Conservation (phyloP, 495 filamentous ascomycete genomes). For the Geoglossum glabrum region DNA sequence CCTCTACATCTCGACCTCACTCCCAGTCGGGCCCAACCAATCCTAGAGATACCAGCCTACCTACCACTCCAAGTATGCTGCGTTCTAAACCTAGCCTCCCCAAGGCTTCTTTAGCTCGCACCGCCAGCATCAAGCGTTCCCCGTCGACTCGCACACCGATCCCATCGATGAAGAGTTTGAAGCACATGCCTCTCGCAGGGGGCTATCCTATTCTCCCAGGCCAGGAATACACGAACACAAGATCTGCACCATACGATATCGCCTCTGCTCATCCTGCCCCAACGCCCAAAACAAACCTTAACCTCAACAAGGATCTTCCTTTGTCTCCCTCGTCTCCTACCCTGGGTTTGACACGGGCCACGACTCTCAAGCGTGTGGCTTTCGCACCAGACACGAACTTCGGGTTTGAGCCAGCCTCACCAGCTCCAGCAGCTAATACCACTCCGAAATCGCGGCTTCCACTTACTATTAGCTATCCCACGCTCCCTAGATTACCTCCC, state of each 20-base stretch:
- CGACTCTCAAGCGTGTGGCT: slow-evolving; percentile 15
- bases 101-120: slow-evolving; percentile 55
- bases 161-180: background rate
- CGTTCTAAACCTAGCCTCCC: slow-evolving; percentile 27
- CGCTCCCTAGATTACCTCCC: slow-evolving; percentile 10
- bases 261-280: background rate
- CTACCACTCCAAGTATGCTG: slow-evolving; percentile 15
- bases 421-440: slow-evolving; percentile 24
- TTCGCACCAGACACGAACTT: slow-evolving; percentile 25
- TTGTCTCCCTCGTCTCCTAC: slow-evolving; percentile 26
- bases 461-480: slow-evolving; percentile 12
- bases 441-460: background rate
- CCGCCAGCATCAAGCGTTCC: slow-evolving; percentile 38
- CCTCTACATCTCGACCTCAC: slow-evolving; percentile 30
- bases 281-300: background rate
- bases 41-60: slow-evolving; percentile 21
- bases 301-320: slow-evolving; percentile 26
- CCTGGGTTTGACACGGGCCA: slow-evolving; percentile 12
- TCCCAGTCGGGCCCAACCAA: slow-evolving; percentile 25
- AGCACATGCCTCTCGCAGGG: slow-evolving; percentile 4
- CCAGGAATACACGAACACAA: background rate
- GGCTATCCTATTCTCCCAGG: background rate
- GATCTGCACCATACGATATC: background rate
- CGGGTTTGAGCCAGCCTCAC: slow-evolving; percentile 15
- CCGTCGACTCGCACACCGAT: slow-evolving; percentile 12